phyloP scores from a whole-genome alignment of 2,329 filamentous ascomycete species.

The Penicillium corylophilum region DNA sequence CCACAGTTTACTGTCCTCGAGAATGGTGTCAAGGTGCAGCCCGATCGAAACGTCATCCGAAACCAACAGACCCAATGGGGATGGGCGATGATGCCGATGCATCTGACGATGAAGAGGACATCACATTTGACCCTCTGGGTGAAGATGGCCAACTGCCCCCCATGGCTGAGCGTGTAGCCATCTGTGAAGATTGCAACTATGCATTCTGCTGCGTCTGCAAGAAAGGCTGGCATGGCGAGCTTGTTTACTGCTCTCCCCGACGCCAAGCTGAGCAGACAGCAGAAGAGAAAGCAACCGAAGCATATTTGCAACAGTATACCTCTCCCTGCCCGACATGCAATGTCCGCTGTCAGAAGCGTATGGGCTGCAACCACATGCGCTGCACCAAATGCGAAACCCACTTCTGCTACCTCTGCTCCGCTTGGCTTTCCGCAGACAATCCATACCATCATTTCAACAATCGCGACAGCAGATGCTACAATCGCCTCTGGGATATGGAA shows the following conservation, averaged over 20 bases:
- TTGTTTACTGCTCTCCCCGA: constrained; percentile 67
- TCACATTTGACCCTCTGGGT: constrained; percentile 45
- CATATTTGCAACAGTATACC: constrained; percentile 78
- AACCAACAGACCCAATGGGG: constrained; percentile 65
- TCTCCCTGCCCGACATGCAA: constrained; percentile 86
- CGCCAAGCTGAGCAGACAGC: constrained; percentile 68
- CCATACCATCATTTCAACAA: constrained; percentile 89
- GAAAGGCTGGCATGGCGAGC: constrained; percentile 91
- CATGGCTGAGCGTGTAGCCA: constrained; percentile 66
- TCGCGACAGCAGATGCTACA: constrained; percentile 68
- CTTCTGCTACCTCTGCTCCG: constrained; percentile 91
- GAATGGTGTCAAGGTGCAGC: constrained; percentile 91
- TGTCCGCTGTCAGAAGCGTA: constrained; percentile 81
- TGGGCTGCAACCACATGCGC: constrained; percentile 96
- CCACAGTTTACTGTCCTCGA: constrained; percentile 87
- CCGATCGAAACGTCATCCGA: constrained; percentile 69
- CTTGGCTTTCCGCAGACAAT: constrained; percentile 78
- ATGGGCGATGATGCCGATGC: constrained; percentile 51
- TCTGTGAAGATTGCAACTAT: constrained; percentile 86
- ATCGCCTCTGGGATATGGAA: constrained; percentile 87
- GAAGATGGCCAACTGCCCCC: constrained; percentile 46
- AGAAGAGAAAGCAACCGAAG: constrained; percentile 82
- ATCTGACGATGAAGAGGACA: constrained; percentile 55
- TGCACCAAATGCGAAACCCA: constrained; percentile 87
- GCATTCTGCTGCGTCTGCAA: constrained; percentile 80